Base-by-base conservation (phyloP, 129 eudicot genomes). In the Artemisia tridentata region DNA sequence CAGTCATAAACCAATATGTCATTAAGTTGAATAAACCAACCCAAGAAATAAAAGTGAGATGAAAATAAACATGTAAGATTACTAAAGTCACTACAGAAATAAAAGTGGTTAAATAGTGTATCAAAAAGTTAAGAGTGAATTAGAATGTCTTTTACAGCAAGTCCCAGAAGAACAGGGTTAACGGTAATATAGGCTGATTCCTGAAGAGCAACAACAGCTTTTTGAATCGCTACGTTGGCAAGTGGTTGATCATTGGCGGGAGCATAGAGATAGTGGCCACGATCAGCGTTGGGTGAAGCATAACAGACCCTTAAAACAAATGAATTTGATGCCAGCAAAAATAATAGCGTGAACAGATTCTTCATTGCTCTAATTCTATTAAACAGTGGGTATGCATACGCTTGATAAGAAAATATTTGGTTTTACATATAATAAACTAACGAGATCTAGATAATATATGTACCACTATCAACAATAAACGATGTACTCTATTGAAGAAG, bases 241-340 rank as follows among this genome's bases (percentile, higher is more conserved):
- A 92, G 76, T 27, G 98, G 98, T 34, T 92, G 96, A 38, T 82
- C 96, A 0, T 76, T 88, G 66, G 18, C 56, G 23, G 38, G 50
- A 45, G 50, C 55, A 19, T 29, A 65, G 20, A 7, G 68, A 50
- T 43, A 63, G 57, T 73, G 65, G 27, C 21, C 46, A 2, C 5
- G 72, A 25, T 23, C 64, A 41, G 25, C n/a, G 66, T 19, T 13
- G 9, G 66, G 23, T 56, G 47, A 46, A 53, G 55, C 78, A 53
- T 38, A 14, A 12, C 50, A 43, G 45, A 23, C 58, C 7, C 31
- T 41, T 9, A 13, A 73, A 13, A 65, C 65, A 53, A 7, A 23
- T 41, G 48, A 53, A 38, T 7, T 43, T 41, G 65, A 20, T 19
- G 45, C 51, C 23, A 67, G 29, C 50, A 67, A 57, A 47, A 65